These are phyloP conservation scores for Purpureocillium lavendulum DNA, from an alignment of 2,329 filamentous ascomycete genomes.

Conservation along the genomic window DNA sequence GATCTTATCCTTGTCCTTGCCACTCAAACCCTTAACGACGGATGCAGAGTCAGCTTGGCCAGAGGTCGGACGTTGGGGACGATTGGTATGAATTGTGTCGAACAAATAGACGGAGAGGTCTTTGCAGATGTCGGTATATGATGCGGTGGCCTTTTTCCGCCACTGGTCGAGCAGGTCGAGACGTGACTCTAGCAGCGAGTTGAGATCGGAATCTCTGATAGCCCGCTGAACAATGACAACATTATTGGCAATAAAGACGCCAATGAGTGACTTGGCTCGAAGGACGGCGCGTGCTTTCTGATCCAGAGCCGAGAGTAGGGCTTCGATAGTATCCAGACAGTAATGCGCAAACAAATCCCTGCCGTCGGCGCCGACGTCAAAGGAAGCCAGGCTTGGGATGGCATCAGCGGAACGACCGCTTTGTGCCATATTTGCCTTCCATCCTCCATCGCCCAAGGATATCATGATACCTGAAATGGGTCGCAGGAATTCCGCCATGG, in stretches of 20 bases:
- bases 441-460: constrained; percentile 87
- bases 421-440: constrained; percentile 50
- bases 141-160: constrained; percentile 75
- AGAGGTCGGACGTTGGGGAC: constrained; percentile 62
- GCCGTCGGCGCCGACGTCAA: constrained; percentile 85
- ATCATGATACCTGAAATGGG: constrained; percentile 86
- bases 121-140: constrained; percentile 82
- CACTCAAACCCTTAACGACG: constrained; percentile 73
- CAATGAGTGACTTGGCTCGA: constrained; percentile 69
- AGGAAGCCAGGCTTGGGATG: constrained; percentile 64
- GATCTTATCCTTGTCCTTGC: constrained; percentile 91
- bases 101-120: constrained; percentile 79
- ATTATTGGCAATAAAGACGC: constrained; percentile 87
- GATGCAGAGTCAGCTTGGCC: constrained; percentile 72
- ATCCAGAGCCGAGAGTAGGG: constrained; percentile 67
- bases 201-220: constrained; percentile 73
- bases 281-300: constrained; percentile 63
- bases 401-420: constrained; percentile 52
- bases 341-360: constrained; percentile 85
- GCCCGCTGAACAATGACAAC: constrained; percentile 77
- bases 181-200: constrained; percentile 58
- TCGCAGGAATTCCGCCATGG: constrained; percentile 77
- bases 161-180: constrained; percentile 66
- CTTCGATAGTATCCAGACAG: constrained; percentile 79
- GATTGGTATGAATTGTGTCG: constrained; percentile 87